Conservation (phyloP, 164 flowering plant genomes). For the Annona squamosa region DNA sequence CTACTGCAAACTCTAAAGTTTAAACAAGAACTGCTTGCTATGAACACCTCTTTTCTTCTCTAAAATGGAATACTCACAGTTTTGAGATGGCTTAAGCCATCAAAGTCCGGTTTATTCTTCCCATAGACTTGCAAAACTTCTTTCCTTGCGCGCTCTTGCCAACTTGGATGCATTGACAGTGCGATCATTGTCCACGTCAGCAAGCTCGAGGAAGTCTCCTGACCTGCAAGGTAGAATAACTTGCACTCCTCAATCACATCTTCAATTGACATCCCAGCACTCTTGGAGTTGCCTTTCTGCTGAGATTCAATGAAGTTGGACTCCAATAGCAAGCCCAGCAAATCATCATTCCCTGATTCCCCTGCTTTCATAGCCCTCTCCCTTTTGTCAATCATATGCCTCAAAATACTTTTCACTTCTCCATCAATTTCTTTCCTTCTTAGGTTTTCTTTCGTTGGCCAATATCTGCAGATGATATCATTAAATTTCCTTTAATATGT, state of each 20-base stretch:
- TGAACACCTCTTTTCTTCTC: too few species aligned
- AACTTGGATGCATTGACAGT: conserved; percentile 5
- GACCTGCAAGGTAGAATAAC: conserved; percentile 13
- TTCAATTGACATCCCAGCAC: conserved; percentile 22
- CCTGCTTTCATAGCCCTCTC: conserved; percentile 15
- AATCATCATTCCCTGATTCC: conserved; percentile 23
- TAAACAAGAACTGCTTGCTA: neutral
- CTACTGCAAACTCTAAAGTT: neutral
- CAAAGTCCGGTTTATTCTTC: conserved; percentile 8
- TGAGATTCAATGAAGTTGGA: conserved; percentile 20
- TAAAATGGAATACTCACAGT: conserved; percentile 15
- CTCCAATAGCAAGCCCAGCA: conserved; percentile 38
- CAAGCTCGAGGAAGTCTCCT: conserved; percentile 8
- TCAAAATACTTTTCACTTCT: conserved; percentile 18
- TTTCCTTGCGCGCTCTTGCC: conserved; percentile 8
- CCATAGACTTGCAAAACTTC: neutral
- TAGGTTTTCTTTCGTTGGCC: conserved; percentile 39
- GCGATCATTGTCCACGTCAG: conserved; percentile 12
- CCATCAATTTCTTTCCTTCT: conserved; percentile 27
- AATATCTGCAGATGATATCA: conserved; percentile 19
- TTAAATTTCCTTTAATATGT: neutral
- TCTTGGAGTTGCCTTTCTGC: conserved; percentile 17
- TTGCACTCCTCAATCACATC: conserved; percentile 13
- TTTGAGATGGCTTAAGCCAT: conserved; percentile 15
- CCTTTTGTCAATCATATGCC: conserved; percentile 28